Percentiles rank a stretch among this genome's conserved stretches.
phyloP scores from a whole-genome alignment of 768 basidiomycete genomes.

The Panellus pusillus region DNA sequence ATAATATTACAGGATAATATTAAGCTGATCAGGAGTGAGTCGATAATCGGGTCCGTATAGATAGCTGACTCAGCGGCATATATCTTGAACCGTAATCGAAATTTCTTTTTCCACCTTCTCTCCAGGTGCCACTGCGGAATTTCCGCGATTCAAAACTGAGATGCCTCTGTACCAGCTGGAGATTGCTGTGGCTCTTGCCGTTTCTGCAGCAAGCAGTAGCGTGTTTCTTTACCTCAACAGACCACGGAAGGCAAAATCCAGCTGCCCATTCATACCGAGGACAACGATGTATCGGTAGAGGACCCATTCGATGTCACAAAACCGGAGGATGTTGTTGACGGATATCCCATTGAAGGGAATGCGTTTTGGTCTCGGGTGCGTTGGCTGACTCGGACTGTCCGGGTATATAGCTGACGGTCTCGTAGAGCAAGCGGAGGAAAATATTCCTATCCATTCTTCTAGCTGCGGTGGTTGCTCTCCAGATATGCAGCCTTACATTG shows the following conservation, averaged over 20 bases:
- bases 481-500: conserved; percentile 59
- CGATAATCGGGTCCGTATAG: too few species aligned
- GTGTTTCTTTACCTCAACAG: conserved; percentile 40
- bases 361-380: conserved; percentile 60
- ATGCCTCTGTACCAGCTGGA: conserved; percentile 67
- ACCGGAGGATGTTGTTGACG: conserved; percentile 69
- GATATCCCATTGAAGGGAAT: conserved; percentile 60
- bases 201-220: conserved; percentile 45
- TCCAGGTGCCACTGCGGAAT: too few species aligned
- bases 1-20: too few species aligned
- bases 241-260: conserved; percentile 50
- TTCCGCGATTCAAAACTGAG: conserved; percentile 1
- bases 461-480: conserved; percentile 45
- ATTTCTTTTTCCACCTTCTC: too few species aligned
- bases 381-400: neutral
- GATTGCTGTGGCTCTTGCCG: conserved; percentile 48
- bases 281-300: conserved; percentile 20
- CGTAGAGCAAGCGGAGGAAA: conserved; percentile 63
- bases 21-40: too few species aligned
- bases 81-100: too few species aligned
- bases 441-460: conserved; percentile 47
- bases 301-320: conserved; percentile 74
- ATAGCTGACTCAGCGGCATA: too few species aligned
- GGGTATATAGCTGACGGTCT: neutral
- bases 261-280: conserved; percentile 39